phyloP scores from a whole-genome alignment of 108 stramenopile species.

The Aurantiochytrium sp. region DNA sequence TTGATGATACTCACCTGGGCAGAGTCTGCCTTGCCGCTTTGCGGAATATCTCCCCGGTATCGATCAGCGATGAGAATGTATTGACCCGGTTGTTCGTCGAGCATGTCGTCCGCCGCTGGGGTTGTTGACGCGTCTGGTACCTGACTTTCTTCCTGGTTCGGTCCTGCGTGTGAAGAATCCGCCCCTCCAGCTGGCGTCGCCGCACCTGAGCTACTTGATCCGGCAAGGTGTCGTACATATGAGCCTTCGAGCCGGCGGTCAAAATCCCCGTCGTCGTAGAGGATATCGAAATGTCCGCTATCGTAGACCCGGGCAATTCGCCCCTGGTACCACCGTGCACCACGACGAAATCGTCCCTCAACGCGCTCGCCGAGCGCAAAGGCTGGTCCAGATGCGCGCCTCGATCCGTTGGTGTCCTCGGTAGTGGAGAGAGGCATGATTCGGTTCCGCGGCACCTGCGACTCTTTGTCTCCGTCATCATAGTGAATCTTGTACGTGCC shows the following conservation, averaged over 20 bases:
- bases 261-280: background rate
- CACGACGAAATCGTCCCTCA: background rate
- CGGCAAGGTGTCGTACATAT: background rate
- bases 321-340: background rate
- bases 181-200: background rate
- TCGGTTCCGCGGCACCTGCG: background rate
- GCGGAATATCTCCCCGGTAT: background rate
- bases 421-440: background rate
- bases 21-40: background rate
- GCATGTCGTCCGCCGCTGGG: background rate
- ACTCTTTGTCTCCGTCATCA: background rate
- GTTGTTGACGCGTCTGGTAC: background rate
- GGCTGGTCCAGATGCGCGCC: background rate
- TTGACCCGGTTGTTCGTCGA: background rate
- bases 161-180: background rate
- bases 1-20: conserved; percentile 1
- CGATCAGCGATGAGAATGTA: background rate
- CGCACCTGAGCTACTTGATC: background rate
- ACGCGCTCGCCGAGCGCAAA: background rate
- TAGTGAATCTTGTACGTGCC: conserved; percentile 3
- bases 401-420: background rate
- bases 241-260: background rate
- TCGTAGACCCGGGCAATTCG: background rate
- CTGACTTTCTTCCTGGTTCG: background rate
- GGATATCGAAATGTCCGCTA: background rate